Conservation (phyloP, 1,139 yeast genomes). For the Saccharomyces hybrid region DNA sequence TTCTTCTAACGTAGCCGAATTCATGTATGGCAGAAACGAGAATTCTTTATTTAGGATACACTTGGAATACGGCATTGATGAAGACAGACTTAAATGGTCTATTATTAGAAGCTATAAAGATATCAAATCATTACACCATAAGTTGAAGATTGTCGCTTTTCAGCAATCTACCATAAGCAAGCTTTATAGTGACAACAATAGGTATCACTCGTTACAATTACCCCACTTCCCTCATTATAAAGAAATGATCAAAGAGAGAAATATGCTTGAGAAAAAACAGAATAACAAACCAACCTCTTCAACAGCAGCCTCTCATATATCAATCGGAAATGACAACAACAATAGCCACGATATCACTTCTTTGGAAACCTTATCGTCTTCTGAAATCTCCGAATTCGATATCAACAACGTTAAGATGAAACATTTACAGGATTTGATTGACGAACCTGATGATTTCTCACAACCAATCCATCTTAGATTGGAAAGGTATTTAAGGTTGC, state of each 20-base stretch:
- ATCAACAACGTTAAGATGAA: slow-evolving; percentile 22
- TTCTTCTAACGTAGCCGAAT: slow-evolving; percentile 3
- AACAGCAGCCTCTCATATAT: neutral
- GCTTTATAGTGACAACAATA: slow-evolving; percentile 19
- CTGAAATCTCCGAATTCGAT: slow-evolving; percentile 13
- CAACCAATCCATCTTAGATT: slow-evolving; percentile 34
- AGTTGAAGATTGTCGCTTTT: slow-evolving; percentile 50
- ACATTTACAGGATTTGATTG: slow-evolving; percentile 28
- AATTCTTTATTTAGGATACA: slow-evolving; percentile 48
- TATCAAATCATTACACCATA: slow-evolving; percentile 57
- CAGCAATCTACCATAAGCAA: slow-evolving; percentile 30
- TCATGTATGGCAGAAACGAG: slow-evolving; percentile 14
- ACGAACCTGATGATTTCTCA: slow-evolving; percentile 22
- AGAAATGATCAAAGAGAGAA: slow-evolving; percentile 9
- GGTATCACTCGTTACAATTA: slow-evolving; percentile 21
- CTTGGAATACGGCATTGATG: slow-evolving; percentile 85
- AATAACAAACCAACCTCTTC: neutral
- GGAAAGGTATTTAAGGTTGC: slow-evolving; percentile 55
- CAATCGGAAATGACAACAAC: neutral
- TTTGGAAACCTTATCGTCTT: slow-evolving; percentile 6
- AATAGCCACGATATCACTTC: neutral
- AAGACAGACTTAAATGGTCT: slow-evolving; percentile 71
- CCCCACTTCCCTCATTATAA: slow-evolving; percentile 31
- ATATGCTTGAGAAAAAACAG: neutral
- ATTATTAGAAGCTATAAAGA: slow-evolving; percentile 69